A percentile compares a stretch with the other conserved stretches of the same genome.
These are phyloP conservation scores for Penicillium sp. DNA, from an alignment of 2,329 filamentous ascomycete genomes.

Conservation along the genomic window DNA sequence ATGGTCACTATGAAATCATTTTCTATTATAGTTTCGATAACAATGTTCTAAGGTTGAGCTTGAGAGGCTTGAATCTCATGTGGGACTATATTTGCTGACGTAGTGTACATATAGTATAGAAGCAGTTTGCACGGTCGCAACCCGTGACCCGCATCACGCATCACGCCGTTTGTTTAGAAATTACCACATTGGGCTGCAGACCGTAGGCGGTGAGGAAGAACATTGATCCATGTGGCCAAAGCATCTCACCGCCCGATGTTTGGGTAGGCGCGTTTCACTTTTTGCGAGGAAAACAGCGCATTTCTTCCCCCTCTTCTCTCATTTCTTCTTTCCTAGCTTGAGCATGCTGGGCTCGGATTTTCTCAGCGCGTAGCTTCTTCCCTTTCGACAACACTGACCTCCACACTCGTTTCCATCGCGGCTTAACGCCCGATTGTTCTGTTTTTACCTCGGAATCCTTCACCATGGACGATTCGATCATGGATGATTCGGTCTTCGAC, in stretches of 20 bases:
- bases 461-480: constrained; percentile 46
- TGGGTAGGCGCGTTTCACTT: constrained; percentile 29
- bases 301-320: constrained; percentile 7
- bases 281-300: constrained; percentile 20
- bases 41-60: too few relatives aligned
- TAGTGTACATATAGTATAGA: neutral
- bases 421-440: neutral
- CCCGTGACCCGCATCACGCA: neutral
- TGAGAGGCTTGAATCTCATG: too few relatives aligned
- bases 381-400: neutral
- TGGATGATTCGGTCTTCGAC: constrained; percentile 63
- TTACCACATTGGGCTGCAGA: constrained; percentile 27
- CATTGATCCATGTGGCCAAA: constrained; percentile 26
- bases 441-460: neutral
- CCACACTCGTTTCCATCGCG: neutral
- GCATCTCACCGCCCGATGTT: constrained; percentile 20
- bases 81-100: neutral
- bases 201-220: constrained; percentile 28
- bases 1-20: too few relatives aligned
- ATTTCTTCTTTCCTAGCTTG: constrained; percentile 2
- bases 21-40: too few relatives aligned
- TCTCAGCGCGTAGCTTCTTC: neutral
- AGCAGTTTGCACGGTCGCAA: neutral
- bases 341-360: constrained; percentile 13
- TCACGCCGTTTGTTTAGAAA: constrained; percentile 30